These are phyloP conservation scores for Mortierella sp. DNA, from an alignment of 371 early-diverging fungal species.

Conservation along the genomic window DNA sequence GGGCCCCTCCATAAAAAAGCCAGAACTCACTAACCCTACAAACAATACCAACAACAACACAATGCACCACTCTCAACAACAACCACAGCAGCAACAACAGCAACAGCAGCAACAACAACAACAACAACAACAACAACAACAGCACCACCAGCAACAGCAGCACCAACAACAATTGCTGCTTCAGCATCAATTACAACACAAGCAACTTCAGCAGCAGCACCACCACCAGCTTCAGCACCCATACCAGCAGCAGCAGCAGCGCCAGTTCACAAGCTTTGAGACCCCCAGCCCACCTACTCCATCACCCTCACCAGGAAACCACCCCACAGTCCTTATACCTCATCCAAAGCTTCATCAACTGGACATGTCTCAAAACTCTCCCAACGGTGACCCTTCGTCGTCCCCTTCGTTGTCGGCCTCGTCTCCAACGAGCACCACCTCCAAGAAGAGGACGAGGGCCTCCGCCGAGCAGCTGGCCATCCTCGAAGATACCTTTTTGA, in stretches of 20 bases:
- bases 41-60: constrained; percentile 24
- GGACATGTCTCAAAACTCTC: constrained; percentile 58
- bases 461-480: constrained; percentile 80
- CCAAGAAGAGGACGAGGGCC: constrained; percentile 81
- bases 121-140: constrained; percentile 29
- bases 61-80: constrained; percentile 22
- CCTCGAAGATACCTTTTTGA: constrained; percentile 80
- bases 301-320: constrained; percentile 56
- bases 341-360: constrained; percentile 49
- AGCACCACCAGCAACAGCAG: constrained; percentile 32
- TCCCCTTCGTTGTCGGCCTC: constrained; percentile 53
- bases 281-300: constrained; percentile 55
- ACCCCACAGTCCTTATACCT: constrained; percentile 55
- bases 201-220: constrained; percentile 27
- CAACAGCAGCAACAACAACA: constrained; percentile 45
- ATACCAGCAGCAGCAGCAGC: constrained; percentile 37
- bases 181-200: constrained; percentile 41
- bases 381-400: constrained; percentile 47
- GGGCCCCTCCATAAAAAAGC: constrained; percentile 30
- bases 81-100: constrained; percentile 29
- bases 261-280: constrained; percentile 48
- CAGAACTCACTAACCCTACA: constrained; percentile 26
- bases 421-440: constrained; percentile 53
- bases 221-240: constrained; percentile 31
- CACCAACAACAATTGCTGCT: constrained; percentile 34